Conservation (phyloP, 2,329 filamentous ascomycete genomes). For the Pseudogymnoascus sp. region DNA sequence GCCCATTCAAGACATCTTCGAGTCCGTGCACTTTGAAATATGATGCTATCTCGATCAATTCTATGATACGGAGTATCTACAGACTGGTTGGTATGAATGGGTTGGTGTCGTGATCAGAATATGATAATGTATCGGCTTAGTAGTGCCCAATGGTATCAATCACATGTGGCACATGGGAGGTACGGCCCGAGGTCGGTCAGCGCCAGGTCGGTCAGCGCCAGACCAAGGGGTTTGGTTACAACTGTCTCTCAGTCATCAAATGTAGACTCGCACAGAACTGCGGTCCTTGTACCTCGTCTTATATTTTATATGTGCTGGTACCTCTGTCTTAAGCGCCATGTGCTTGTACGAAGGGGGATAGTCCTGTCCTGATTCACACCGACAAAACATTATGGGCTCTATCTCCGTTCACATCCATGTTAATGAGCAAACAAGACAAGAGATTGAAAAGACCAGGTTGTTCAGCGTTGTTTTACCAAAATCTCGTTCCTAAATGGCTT, state of each 20-base stretch:
- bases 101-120: not conserved
- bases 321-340: not conserved
- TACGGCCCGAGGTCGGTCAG: not conserved
- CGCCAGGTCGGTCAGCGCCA: not conserved
- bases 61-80: not conserved
- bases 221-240: not conserved
- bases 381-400: not conserved
- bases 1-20: not conserved
- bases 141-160: not conserved
- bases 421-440: not conserved
- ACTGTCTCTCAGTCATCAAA: not conserved
- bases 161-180: conserved; percentile 1
- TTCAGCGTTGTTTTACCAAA: not conserved
- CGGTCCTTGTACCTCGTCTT: not conserved
- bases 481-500: not conserved
- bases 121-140: not conserved
- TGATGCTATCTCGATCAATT: not conserved
- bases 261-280: not conserved
- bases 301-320: not conserved
- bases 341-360: not conserved
- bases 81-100: not conserved
- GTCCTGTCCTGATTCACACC: not conserved
- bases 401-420: not conserved
- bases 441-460: not conserved
- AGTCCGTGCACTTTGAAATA: not conserved